phyloP scores from a whole-genome alignment of 768 basidiomycete genomes.

The Clitopilus hobsonii region DNA sequence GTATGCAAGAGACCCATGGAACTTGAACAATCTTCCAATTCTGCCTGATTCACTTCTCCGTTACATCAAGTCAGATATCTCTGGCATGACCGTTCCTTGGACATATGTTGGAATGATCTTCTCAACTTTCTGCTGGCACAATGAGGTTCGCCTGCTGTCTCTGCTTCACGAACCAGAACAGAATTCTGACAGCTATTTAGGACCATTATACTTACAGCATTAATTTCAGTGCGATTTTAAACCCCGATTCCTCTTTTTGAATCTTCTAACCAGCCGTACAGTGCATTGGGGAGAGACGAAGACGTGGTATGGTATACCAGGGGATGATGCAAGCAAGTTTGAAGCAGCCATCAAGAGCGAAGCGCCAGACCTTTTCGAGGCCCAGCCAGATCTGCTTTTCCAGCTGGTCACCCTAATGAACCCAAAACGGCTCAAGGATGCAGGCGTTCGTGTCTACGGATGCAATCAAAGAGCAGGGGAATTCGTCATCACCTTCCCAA shows the following conservation, averaged over 20 bases:
- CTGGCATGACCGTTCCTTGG: slow-evolving; percentile 99
- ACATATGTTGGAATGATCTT: slow-evolving; percentile 99
- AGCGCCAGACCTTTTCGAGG: slow-evolving; percentile 96
- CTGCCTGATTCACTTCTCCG: slow-evolving; percentile 88
- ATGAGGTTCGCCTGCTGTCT: slow-evolving; percentile 57
- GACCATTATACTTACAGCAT: slow-evolving; percentile 98
- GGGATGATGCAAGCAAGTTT: slow-evolving; percentile 92
- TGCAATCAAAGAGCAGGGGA: slow-evolving; percentile 97
- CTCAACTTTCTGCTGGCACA: slow-evolving; percentile 99
- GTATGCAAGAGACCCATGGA: slow-evolving; percentile 93
- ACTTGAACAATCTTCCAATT: slow-evolving; percentile 96
- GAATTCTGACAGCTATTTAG: slow-evolving; percentile 28
- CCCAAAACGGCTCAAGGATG: slow-evolving; percentile 78
- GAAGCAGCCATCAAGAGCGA: slow-evolving; percentile 93
- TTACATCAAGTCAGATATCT: slow-evolving; percentile 98
- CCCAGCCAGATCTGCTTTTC: slow-evolving; percentile 94
- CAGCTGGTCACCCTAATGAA: slow-evolving; percentile 98
- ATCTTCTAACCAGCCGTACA: slow-evolving; percentile 24
- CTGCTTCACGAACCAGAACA: not conserved
- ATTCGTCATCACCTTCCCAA: slow-evolving; percentile 96
- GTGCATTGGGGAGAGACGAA: slow-evolving; percentile 99
- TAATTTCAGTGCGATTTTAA: slow-evolving; percentile 70
- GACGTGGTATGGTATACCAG: slow-evolving; percentile 99
- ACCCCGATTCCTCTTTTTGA: slow-evolving; percentile 4
- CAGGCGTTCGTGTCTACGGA: slow-evolving; percentile 88